These are phyloP conservation scores for Polyporus arcularius DNA, from an alignment of 768 basidiomycete genomes.

Conservation along the genomic window DNA sequence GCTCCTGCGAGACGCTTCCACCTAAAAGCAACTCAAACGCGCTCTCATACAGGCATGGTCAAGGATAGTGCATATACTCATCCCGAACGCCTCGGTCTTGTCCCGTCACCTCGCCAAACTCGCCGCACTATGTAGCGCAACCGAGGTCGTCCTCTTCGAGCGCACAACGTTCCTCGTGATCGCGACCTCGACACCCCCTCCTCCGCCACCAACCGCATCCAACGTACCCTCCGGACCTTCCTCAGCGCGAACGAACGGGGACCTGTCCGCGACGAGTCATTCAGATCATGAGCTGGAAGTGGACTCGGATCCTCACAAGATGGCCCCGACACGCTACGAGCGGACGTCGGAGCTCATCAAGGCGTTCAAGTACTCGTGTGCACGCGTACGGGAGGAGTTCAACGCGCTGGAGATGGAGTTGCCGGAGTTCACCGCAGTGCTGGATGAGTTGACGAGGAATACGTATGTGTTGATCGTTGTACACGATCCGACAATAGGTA, in stretches of 20 bases:
- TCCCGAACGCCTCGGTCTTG: conserved; percentile 91
- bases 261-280: conserved; percentile 8
- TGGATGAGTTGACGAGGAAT: conserved; percentile 91
- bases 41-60: conserved; percentile 83
- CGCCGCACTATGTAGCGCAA: conserved; percentile 83
- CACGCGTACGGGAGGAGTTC: conserved; percentile 83
- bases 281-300: conserved; percentile 19
- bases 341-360: conserved; percentile 93
- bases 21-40: neutral
- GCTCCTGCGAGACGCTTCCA: neutral
- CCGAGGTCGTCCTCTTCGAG: conserved; percentile 95
- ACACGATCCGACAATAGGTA: conserved; percentile 87
- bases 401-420: conserved; percentile 86
- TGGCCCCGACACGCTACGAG: conserved; percentile 77
- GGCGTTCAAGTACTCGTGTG: conserved; percentile 90
- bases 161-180: conserved; percentile 98
- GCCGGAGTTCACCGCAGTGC: conserved; percentile 81
- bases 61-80: conserved; percentile 92
- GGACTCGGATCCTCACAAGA: conserved; percentile 41
- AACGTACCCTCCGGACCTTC: conserved; percentile 24
- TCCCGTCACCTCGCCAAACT: conserved; percentile 85
- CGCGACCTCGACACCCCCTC: conserved; percentile 68
- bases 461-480: conserved; percentile 91
- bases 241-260: conserved; percentile 30
- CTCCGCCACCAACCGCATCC: conserved; percentile 22